A percentile compares a stretch with the other conserved stretches of the same genome.
phyloP scores from a whole-genome alignment of 1,284 basidiomycete species.

The Cryptococcus sp. region DNA sequence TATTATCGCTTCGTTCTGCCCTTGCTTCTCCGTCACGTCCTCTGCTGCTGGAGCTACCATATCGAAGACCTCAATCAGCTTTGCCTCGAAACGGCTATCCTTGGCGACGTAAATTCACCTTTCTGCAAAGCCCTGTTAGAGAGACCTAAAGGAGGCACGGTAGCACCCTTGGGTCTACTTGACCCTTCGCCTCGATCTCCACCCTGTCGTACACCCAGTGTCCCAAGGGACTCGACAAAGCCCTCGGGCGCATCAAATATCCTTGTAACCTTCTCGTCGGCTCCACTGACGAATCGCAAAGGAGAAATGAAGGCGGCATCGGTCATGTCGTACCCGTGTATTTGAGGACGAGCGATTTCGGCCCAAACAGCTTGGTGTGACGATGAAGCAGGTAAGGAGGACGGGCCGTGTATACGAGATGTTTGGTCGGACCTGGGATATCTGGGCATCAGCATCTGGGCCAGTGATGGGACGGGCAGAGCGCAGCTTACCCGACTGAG shows the following conservation, averaged over 20 bases:
- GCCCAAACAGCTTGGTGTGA: slow-evolving; percentile 64
- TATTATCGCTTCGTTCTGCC: slow-evolving; percentile 46
- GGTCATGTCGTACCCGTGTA: slow-evolving; percentile 92
- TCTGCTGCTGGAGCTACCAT: slow-evolving; percentile 25
- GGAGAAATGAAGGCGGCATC: slow-evolving; percentile 73
- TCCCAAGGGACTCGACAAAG: slow-evolving; percentile 67
- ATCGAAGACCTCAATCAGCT: background rate
- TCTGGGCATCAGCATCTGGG: background rate
- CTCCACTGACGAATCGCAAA: slow-evolving; percentile 77
- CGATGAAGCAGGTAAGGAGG: slow-evolving; percentile 19
- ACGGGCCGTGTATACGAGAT: slow-evolving; percentile 75
- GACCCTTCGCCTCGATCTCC: slow-evolving; percentile 18
- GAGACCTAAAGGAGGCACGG: slow-evolving; percentile 72
- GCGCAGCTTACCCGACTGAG: slow-evolving; percentile 68
- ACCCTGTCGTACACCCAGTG: slow-evolving; percentile 44
- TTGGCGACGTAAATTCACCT: slow-evolving; percentile 57
- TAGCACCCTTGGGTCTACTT: slow-evolving; percentile 58
- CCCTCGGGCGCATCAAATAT: slow-evolving; percentile 83
- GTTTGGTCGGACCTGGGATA: slow-evolving; percentile 76
- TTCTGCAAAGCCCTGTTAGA: slow-evolving; percentile 78
- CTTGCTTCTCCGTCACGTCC: slow-evolving; percentile 30
- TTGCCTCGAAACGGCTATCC: background rate
- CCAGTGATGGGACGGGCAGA: background rate
- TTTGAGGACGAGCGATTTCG: slow-evolving; percentile 84
- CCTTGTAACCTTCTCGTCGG: slow-evolving; percentile 88